Conservation (phyloP, 169 alveolate genomes). For the Plasmodium inui region DNA sequence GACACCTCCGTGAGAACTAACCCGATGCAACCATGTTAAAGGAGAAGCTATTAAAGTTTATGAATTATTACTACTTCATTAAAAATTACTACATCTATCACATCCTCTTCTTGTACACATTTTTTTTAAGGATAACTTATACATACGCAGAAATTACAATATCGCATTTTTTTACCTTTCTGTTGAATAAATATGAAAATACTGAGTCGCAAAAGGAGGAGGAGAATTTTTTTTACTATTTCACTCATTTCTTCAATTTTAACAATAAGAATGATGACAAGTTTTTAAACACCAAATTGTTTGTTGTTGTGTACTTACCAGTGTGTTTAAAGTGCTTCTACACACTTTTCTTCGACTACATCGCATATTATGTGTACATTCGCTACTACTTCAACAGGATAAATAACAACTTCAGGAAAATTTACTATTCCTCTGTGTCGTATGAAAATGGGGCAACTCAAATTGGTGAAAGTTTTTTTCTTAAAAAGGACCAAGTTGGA, state of each 20-base stretch:
- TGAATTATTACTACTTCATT: constrained; percentile 43
- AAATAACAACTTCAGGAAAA: constrained; percentile 26
- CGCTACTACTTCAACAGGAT: constrained; percentile 61
- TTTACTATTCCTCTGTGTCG: constrained; percentile 32
- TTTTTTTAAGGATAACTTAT: constrained; percentile 74
- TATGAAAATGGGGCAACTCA: constrained; percentile 23
- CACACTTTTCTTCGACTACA: constrained; percentile 72
- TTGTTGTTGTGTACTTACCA: constrained; percentile 70
- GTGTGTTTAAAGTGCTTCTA: constrained; percentile 72
- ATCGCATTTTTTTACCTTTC: constrained; percentile 67
- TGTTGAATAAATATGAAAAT: constrained; percentile 65
- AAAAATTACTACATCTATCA: constrained; percentile 58
- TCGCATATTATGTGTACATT: constrained; percentile 70
- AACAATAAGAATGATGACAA: constrained; percentile 46
- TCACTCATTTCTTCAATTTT: constrained; percentile 66
- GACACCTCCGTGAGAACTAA: neutral
- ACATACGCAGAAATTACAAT: constrained; percentile 75
- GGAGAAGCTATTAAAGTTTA: constrained; percentile 46
- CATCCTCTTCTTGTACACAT: constrained; percentile 56
- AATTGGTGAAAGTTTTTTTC: neutral
- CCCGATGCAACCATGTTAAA: constrained; percentile 39
- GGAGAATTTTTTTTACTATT: constrained; percentile 64
- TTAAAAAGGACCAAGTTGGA: neutral
- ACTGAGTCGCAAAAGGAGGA: constrained; percentile 34
- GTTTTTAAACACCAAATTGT: constrained; percentile 60